Evolutionary conservation across 2,329 filamentous ascomycete genomes (phyloP).

Genomic region (Penicillium janthinellum): DNA sequence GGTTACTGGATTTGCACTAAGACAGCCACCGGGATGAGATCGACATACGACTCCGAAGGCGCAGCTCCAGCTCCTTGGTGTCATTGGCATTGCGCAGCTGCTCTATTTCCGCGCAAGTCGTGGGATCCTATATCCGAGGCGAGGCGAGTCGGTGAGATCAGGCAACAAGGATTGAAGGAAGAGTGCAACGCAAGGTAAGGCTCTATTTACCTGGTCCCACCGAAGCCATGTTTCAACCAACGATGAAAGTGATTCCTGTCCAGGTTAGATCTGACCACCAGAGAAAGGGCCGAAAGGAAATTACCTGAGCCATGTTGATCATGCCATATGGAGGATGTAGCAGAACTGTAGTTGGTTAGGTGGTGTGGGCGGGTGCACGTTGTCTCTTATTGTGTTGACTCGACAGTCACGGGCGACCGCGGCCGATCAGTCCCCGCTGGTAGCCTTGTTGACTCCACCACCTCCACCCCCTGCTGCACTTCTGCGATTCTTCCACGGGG

Average conservation of each 20-base stretch:
- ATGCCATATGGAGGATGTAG: conserved; percentile 18
- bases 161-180: conserved; percentile 5
- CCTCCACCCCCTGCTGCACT: conserved; percentile 16
- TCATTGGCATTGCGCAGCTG: conserved; percentile 51
- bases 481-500: conserved; percentile 14
- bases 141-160: conserved; percentile 17
- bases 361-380: neutral
- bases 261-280: conserved; percentile 6
- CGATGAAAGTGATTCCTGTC: conserved; percentile 37
- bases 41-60: conserved; percentile 52
- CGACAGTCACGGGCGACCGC: conserved; percentile 12
- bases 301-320: conserved; percentile 28
- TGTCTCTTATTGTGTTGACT: neutral
- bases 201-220: conserved; percentile 51
- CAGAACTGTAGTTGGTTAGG: conserved; percentile 1
- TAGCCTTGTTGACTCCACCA: conserved; percentile 21
- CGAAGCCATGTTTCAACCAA: conserved; percentile 61
- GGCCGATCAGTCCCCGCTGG: conserved; percentile 24
- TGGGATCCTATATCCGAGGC: conserved; percentile 45
- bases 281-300: neutral
- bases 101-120: conserved; percentile 58
- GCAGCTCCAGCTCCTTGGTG: conserved; percentile 53
- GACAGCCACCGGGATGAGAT: neutral
- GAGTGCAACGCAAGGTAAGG: neutral
- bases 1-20: conserved; percentile 10